Percentiles rank a stretch among this genome's conserved stretches.
These are phyloP conservation scores for Calonectria ilicicola DNA, from an alignment of 2,329 filamentous ascomycete species.

Conservation along the genomic window DNA sequence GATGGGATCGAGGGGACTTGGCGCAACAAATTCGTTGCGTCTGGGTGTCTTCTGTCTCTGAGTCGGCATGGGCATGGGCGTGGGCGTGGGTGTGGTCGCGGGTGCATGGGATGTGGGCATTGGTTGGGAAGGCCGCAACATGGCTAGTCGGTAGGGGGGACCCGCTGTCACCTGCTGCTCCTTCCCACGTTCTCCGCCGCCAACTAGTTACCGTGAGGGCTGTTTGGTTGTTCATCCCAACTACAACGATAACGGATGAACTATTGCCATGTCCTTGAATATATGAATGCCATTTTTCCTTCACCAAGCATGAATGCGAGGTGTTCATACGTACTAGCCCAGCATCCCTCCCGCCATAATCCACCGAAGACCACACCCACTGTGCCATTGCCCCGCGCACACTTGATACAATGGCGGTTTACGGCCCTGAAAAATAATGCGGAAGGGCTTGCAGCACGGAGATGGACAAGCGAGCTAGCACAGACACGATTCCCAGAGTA, in stretches of 20 bases:
- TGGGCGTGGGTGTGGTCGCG: background rate
- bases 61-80: background rate
- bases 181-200: slow-evolving; percentile 6
- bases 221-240: slow-evolving; percentile 10
- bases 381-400: slow-evolving; percentile 5
- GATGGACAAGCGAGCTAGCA: background rate
- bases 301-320: background rate
- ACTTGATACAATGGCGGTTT: slow-evolving; percentile 6
- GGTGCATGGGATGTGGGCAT: slow-evolving; percentile 12
- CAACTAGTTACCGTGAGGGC: background rate
- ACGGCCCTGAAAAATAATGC: background rate
- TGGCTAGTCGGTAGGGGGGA: background rate
- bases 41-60: slow-evolving; percentile 5
- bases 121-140: slow-evolving; percentile 6
- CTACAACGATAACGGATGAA: background rate
- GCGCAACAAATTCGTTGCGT: background rate
- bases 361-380: background rate
- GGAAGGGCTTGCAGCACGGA: background rate
- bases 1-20: slow-evolving; percentile 1
- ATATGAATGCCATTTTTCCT: background rate
- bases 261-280: background rate
- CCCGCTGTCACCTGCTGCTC: slow-evolving; percentile 17
- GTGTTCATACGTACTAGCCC: background rate
- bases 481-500: background rate
- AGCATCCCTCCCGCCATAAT: background rate